These are phyloP conservation scores for Warburgia ugandensis DNA, from an alignment of 164 flowering plant genomes.

Conservation along the genomic window DNA sequence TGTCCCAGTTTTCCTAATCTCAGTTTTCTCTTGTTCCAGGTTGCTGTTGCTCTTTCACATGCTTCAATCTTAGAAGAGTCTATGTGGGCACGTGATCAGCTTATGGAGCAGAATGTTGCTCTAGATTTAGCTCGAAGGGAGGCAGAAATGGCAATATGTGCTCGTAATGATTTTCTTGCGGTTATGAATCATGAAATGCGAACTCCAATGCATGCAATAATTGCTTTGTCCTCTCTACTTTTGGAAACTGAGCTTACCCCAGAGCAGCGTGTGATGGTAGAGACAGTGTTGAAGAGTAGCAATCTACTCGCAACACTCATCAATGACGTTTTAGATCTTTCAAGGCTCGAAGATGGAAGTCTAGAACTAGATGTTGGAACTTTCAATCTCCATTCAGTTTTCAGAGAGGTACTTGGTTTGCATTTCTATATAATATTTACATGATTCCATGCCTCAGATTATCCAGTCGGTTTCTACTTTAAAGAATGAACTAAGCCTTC, in stretches of 20 bases:
- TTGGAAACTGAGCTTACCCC: slow-evolving; percentile 59
- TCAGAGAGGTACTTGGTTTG: slow-evolving; percentile 48
- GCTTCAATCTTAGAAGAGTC: slow-evolving; percentile 84
- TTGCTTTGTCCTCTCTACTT: slow-evolving; percentile 63
- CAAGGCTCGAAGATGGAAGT: slow-evolving; percentile 79
- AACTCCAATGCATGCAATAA: slow-evolving; percentile 68
- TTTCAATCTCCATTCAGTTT: slow-evolving; percentile 49
- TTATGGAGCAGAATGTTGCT: slow-evolving; percentile 69
- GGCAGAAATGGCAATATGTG: slow-evolving; percentile 69
- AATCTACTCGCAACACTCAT: slow-evolving; percentile 63
- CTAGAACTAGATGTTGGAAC: slow-evolving; percentile 36
- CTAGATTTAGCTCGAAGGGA: slow-evolving; percentile 60
- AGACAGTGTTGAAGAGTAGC: slow-evolving; percentile 65
- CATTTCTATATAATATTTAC: neutral
- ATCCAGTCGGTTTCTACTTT: no score
- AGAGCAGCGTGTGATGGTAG: slow-evolving; percentile 66
- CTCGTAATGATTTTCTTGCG: slow-evolving; percentile 70
- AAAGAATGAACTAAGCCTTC: no score
- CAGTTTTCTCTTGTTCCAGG: slow-evolving; percentile 30
- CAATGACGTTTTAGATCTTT: slow-evolving; percentile 76
- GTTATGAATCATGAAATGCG: slow-evolving; percentile 89
- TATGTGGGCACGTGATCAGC: slow-evolving; percentile 63
- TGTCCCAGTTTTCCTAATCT: neutral
- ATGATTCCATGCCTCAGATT: no score
- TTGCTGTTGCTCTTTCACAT: slow-evolving; percentile 83